Base-by-base conservation (phyloP, 495 filamentous ascomycete species). In the Pseudoneurospora amorphoporcata region DNA sequence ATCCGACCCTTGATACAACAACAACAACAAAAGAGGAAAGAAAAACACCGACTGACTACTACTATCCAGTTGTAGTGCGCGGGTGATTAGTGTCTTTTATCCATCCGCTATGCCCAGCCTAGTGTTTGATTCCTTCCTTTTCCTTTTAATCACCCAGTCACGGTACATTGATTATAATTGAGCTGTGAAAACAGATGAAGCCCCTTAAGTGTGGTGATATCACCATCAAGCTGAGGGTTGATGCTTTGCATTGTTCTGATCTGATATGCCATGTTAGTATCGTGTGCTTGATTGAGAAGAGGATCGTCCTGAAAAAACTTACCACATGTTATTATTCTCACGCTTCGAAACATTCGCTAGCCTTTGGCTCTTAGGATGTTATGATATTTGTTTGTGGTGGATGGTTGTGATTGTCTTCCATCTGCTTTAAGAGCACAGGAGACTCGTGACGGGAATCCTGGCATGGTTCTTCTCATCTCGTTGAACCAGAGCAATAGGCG, bases 401-500 rank as follows among this genome's bases (percentile, higher is more conserved):
- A 65, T 65, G 14, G 12, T 35, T 65, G 53, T 8, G 6, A 37
- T 58, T 17, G 14, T 16, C 6, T 29, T 65, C 53, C 14, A 17
- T 16, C 16, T 37, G 53, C 8, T 65, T 8, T 8, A 65, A 35
- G 53, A 65, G 53, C 53, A 65, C 53, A 65, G 6, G 53, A 65
- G 53, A 2, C 53, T 65, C 1, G 53, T 65, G 53, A 65, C 53
- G 12, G 53, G 53, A 35, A 65, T 70, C 69, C 39, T 70, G 14
- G 35, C 68, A 39, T 40, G 68, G 41, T 68, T 69, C 29, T 41
- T 72, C 40, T 69, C 58, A 12, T 72, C 53, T 65, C 53, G 53
- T 37, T 35, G 39, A 42, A 70, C 43, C 39, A 69, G 41, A 9
- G 69, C 72, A 14, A 74, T 69, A 17, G 80, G 80, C 19, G 80